phyloP scores from a whole-genome alignment of 768 basidiomycete species.

The Trametopsis cervina region DNA sequence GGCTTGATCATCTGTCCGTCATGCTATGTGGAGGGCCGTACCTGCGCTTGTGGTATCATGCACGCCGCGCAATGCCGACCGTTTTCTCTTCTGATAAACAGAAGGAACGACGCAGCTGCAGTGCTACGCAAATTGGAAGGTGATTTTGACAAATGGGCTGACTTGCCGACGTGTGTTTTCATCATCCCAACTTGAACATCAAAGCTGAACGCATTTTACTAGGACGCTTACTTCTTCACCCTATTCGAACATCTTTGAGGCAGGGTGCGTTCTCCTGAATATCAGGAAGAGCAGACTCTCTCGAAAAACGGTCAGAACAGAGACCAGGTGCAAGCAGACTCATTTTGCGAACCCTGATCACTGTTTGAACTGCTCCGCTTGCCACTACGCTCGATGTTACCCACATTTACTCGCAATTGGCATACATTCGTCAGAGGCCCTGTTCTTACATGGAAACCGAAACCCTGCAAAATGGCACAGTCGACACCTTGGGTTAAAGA shows the following conservation, averaged over 20 bases:
- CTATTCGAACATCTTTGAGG: conserved; percentile 16
- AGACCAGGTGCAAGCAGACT: neutral
- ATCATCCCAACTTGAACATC: too few relatives aligned
- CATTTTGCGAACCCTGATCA: conserved; percentile 6
- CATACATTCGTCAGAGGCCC: conserved; percentile 31
- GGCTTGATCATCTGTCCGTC: conserved; percentile 54
- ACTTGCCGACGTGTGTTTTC: neutral
- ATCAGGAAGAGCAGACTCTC: neutral
- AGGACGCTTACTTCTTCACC: too few relatives aligned
- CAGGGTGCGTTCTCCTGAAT: conserved; percentile 14
- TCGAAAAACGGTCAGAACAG: too few relatives aligned
- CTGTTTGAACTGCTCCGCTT: conserved; percentile 29
- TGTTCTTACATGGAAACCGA: conserved; percentile 19
- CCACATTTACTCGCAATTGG: conserved; percentile 28
- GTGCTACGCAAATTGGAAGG: conserved; percentile 15
- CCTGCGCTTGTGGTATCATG: conserved; percentile 61
- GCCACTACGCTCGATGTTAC: conserved; percentile 32
- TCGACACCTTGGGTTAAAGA: conserved; percentile 20
- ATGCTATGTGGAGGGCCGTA: conserved; percentile 75
- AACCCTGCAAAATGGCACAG: conserved; percentile 29
- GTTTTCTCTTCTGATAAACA: conserved; percentile 37
- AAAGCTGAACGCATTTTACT: too few relatives aligned
- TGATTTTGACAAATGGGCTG: neutral
- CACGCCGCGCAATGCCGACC: conserved; percentile 49
- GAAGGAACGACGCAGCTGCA: conserved; percentile 33